Percentiles rank a stretch among this genome's conserved stretches.
Evolutionary conservation across 495 filamentous ascomycete genomes (phyloP).

Genomic region (Friedmanniomyces simplex): DNA sequence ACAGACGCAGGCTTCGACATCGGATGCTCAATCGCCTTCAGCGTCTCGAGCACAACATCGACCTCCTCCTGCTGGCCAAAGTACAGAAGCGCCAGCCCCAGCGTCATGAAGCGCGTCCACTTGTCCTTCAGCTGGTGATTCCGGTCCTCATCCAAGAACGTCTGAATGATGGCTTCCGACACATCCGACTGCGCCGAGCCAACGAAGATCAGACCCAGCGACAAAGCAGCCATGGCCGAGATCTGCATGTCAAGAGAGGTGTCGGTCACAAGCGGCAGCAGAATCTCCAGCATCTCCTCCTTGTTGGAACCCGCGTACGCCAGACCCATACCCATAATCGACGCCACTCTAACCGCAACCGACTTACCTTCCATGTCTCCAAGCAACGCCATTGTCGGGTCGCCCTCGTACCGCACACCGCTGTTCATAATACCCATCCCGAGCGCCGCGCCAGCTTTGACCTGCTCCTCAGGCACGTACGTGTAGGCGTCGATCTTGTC

Average conservation of each 20-base stretch:
- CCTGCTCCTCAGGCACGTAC: conserved; percentile 68
- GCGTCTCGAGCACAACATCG: conserved; percentile 84
- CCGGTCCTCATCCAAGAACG: conserved; percentile 83
- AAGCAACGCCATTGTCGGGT: conserved; percentile 79
- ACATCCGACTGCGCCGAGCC: conserved; percentile 84
- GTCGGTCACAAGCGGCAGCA: conserved; percentile 80
- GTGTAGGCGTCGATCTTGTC: conserved; percentile 91
- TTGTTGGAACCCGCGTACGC: conserved; percentile 88
- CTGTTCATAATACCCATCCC: conserved; percentile 91
- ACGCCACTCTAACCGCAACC: conserved; percentile 60
- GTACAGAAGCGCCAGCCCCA: conserved; percentile 87
- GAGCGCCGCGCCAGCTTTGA: conserved; percentile 80
- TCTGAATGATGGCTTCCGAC: conserved; percentile 77
- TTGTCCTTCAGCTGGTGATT: conserved; percentile 85
- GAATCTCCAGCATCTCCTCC: conserved; percentile 64
- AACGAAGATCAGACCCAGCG: conserved; percentile 83
- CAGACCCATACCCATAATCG: conserved; percentile 92
- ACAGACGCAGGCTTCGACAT: conserved; percentile 86
- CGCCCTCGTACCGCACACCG: conserved; percentile 73
- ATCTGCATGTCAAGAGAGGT: conserved; percentile 80
- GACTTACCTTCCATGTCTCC: conserved; percentile 62
- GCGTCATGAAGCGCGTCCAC: conserved; percentile 92
- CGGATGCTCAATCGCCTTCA: conserved; percentile 91
- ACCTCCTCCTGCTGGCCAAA: conserved; percentile 97
- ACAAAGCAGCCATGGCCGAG: conserved; percentile 89